phyloP scores from a whole-genome alignment of 108 stramenopile genomes.

The Pseudonitzschia delicatissima region DNA sequence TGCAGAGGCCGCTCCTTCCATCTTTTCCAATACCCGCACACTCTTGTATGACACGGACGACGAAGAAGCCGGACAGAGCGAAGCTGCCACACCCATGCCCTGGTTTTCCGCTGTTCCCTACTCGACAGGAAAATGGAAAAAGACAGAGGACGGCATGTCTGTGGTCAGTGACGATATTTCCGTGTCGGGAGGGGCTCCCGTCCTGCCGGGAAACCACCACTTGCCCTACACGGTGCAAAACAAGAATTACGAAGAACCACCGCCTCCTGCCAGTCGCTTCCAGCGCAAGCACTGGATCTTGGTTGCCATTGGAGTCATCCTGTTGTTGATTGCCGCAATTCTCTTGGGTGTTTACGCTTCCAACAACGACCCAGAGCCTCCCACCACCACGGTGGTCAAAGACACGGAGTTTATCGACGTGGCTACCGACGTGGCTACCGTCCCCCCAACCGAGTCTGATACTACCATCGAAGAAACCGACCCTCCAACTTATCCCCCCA shows the following conservation, averaged over 20 bases:
- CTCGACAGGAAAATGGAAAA: neutral
- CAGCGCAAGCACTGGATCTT: neutral
- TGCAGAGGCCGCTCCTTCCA: no score
- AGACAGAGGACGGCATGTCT: neutral
- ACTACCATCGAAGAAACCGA: no score
- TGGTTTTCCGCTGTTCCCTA: neutral
- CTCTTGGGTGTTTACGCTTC: neutral
- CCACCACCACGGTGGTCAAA: no score
- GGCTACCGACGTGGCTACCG: no score
- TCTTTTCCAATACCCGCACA: no score
- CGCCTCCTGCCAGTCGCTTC: neutral
- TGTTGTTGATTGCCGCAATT: neutral
- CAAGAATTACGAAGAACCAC: neutral
- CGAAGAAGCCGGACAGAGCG: neutral
- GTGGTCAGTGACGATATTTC: neutral
- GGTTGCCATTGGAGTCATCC: neutral
- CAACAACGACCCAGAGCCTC: no score
- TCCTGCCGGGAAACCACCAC: neutral
- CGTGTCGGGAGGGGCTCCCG: no score
- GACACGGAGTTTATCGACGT: no score
- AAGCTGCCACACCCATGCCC: neutral
- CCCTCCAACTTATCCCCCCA: no score
- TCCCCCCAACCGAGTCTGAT: no score
- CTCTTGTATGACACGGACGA: neutral
- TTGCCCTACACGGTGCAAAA: neutral